Percentiles rank a stretch among this genome's conserved stretches.
Conservation (phyloP, 176 grass and related monocot species). For the Aechmea fasciata region DNA sequence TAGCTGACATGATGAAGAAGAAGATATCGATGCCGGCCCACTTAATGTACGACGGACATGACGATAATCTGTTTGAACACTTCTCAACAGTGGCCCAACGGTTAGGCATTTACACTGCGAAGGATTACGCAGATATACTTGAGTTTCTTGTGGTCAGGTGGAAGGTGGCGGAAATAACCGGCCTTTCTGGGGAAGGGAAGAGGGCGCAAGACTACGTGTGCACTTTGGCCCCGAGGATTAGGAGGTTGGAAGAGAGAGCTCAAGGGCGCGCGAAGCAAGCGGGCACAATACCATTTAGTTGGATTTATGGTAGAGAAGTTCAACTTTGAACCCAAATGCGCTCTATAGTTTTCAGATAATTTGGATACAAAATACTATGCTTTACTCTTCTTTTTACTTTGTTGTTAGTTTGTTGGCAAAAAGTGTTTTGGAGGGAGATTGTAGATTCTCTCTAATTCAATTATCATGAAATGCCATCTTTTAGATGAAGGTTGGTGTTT, state of each 20-base stretch:
- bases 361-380: constrained; percentile 1
- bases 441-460: no score
- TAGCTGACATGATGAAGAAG: constrained; percentile 98
- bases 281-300: constrained; percentile 57
- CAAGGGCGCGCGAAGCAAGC: constrained; percentile 62
- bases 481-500: no score
- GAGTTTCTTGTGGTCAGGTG: constrained; percentile 86
- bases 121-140: constrained; percentile 85
- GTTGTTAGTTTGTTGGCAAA: constrained; percentile 10
- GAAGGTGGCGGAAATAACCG: constrained; percentile 52
- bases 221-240: constrained; percentile 70
- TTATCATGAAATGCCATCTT: no score
- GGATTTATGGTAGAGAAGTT: constrained; percentile 73
- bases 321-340: constrained; percentile 35
- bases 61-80: constrained; percentile 83
- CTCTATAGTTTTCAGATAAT: background rate
- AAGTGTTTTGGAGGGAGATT: constrained; percentile 13
- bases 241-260: constrained; percentile 73
- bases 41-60: constrained; percentile 81
- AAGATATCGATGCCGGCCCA: constrained; percentile 96
- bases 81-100: constrained; percentile 81
- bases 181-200: constrained; percentile 60
- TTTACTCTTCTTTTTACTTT: background rate
- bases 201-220: constrained; percentile 86
- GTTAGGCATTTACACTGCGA: constrained; percentile 78